Evolutionary conservation across 352 stramenopile genomes (phyloP), one percentile per base, ranked within the genome.

Genomic region (Globisporangium lucens): DNA sequence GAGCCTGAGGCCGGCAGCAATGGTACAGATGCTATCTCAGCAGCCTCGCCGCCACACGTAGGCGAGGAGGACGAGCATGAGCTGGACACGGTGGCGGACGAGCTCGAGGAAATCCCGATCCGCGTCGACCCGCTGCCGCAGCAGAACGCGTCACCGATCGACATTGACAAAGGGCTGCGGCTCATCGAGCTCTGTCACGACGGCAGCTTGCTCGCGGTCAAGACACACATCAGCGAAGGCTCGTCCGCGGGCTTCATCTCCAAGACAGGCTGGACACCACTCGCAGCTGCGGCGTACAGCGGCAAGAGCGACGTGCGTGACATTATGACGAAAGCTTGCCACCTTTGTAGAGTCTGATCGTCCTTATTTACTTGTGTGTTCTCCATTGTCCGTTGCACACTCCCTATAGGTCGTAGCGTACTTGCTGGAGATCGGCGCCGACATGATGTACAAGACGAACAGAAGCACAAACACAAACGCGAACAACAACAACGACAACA

Each of bases 181-280:
- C 73, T 95, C 22, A 85, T 91, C 57, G 77, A 89, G 53, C 75
- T 81, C 35, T 93, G 84, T 67, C 84, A 76, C 22, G 75, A 89
- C 56, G 76, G 74, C 17, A 75, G 78, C 47, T 66, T 86, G 10
- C 61, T 62, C 1, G 61, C 63, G 0, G 82, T 91, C 47, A 68
- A 70, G 2, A 65, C 75, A 53, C 78, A 80, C 27, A 63, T 90
- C 61, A 63, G 53, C 8, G 78, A 86, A 35, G 81, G 83, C 10
- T 77, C 78, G 1, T 77, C 83, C 0, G 82, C 79, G 0, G 82
- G 83, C 0, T 95, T 95, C 61, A 77, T 90, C 38, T 83, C 85
- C n/a, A 91, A 87, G 70, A 85, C 73, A n/a, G 78, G 78, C 2
- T 95, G 87, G 87, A 95, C 85, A 8, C 81, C 82, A 4, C 58